phyloP scores from a whole-genome alignment of 2,329 filamentous ascomycete genomes.

The Graphilbum fragrans region DNA sequence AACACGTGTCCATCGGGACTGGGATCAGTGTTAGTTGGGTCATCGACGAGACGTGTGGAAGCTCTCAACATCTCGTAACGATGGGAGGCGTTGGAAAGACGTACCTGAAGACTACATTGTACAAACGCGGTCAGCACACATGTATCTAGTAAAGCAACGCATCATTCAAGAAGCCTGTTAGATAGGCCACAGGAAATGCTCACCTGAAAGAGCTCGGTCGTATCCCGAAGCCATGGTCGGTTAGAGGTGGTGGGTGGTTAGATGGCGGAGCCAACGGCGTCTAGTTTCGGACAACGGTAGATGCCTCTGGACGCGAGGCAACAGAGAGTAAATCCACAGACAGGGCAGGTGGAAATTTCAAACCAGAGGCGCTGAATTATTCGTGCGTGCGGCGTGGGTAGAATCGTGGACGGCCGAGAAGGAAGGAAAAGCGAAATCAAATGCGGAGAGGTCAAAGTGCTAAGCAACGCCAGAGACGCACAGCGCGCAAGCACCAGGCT shows the following conservation, averaged over 20 bases:
- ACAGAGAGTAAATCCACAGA: no score
- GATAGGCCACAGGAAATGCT: slow-evolving; percentile 18
- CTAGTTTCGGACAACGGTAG: no score
- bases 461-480: background rate
- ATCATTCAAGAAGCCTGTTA: background rate
- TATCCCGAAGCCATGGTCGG: slow-evolving; percentile 76
- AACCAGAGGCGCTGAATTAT: no score
- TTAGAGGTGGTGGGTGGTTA: background rate
- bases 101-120: slow-evolving; percentile 67
- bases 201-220: slow-evolving; percentile 97
- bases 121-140: slow-evolving; percentile 25
- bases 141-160: slow-evolving; percentile 1
- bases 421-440: no score
- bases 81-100: slow-evolving; percentile 12
- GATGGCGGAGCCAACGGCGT: background rate
- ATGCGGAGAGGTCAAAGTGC: background rate
- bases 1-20: slow-evolving; percentile 99
- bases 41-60: no score
- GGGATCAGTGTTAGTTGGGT: slow-evolving; percentile 7
- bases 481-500: slow-evolving; percentile 8
- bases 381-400: no score
- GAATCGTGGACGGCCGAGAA: background rate
- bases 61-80: background rate
- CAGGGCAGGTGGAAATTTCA: no score
- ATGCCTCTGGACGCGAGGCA: background rate